Percentiles rank a stretch among this genome's conserved stretches.
Evolutionary conservation across 2,329 filamentous ascomycete genomes (phyloP).

Genomic region (Fusarium liriodendri): DNA sequence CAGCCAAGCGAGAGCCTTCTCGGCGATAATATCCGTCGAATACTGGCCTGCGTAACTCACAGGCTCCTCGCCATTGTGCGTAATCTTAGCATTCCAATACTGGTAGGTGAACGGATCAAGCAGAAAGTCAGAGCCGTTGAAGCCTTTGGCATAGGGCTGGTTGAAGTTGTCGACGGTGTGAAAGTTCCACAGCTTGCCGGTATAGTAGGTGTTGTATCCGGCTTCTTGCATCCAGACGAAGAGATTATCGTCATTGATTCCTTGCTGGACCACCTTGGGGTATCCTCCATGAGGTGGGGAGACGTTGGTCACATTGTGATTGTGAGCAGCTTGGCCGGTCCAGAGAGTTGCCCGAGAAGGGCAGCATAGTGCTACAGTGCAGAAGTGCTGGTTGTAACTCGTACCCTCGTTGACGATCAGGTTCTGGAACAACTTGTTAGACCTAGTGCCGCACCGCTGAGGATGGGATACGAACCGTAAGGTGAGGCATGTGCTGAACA

Average conservation of each 20-base stretch:
- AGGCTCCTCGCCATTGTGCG: neutral
- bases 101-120: conserved; percentile 15
- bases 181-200: conserved; percentile 76
- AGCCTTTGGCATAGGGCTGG: conserved; percentile 55
- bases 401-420: conserved; percentile 63
- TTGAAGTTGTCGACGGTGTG: conserved; percentile 71
- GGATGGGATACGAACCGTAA: conserved; percentile 52
- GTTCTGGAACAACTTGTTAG: neutral
- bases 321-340: conserved; percentile 74
- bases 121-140: conserved; percentile 2
- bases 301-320: conserved; percentile 74
- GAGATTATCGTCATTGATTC: conserved; percentile 69
- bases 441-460: neutral
- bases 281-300: conserved; percentile 57
- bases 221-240: conserved; percentile 75
- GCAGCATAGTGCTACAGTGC: conserved; percentile 71
- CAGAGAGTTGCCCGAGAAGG: conserved; percentile 72
- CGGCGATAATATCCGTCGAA: conserved; percentile 1
- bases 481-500: conserved; percentile 65
- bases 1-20: neutral
- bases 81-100: conserved; percentile 10
- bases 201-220: conserved; percentile 77
- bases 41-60: conserved; percentile 5
- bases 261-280: conserved; percentile 69
- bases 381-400: conserved; percentile 69